Base-by-base conservation (phyloP, 345 rosid genomes). In the Eucalyptus marginata region DNA sequence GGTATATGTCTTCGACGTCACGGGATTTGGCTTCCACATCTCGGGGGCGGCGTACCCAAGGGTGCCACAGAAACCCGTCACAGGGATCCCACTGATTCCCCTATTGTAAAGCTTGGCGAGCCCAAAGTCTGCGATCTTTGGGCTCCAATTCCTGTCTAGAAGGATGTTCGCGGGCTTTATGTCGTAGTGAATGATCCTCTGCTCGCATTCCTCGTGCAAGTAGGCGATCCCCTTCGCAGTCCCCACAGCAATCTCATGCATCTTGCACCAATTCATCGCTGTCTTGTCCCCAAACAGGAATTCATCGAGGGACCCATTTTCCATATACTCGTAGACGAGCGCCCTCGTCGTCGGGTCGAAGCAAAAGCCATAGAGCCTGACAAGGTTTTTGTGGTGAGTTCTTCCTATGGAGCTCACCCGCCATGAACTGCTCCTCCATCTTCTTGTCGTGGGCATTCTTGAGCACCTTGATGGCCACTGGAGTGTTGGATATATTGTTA, bases 311-410 rank as follows among this genome's bases (percentile, higher is more conserved):
- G 76, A 64, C 36, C 76, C 76, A n/a, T n/a, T n/a, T 64, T 64
- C 76, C 76, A 64, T 64, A 18, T 64, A n/a, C 36, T 64, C 36
- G 7, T n/a, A 64, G 18, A 64, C 18, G 10, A 64, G 76, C 10
- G 18, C 76, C 36, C 76, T n/a, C 1, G 15, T 64, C 0, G 5
- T 64, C 8, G 18, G 36, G 36, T n/a, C 5, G 0, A 64, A 64
- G 36, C 36, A 64, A 64, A n/a, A 64, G 18, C 76, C 20, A 0
- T 29, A n/a, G n/a, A n/a, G n/a, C n/a, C n/a, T n/a, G n/a, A n/a
- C n/a, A n/a, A n/a, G n/a, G n/a, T n/a, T n/a, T n/a, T n/a, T n/a
- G 36, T n/a, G 76, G 36, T 64, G 36, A 29, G 20, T 64, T 64
- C 76, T 64, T n/a, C 76, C 76, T 14, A 64, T 64, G 2, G 6